Evolutionary conservation across 1,284 basidiomycete species (phyloP).

Genomic region (Leccinum ambiguum): DNA sequence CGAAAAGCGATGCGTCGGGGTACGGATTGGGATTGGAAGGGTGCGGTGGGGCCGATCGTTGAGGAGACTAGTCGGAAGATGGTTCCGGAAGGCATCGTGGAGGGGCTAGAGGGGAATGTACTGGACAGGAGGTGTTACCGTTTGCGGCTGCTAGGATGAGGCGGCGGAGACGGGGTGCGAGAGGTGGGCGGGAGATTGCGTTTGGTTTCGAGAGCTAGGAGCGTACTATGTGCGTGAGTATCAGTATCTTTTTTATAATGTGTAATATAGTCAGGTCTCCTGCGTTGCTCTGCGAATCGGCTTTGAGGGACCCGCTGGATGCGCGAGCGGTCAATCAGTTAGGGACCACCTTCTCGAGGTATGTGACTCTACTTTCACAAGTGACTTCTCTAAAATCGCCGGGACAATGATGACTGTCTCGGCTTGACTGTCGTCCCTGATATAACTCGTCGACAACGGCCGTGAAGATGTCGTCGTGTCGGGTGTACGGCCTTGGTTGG

Average conservation of each 20-base stretch:
- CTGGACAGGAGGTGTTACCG: slow-evolving; percentile 14
- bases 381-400: no score
- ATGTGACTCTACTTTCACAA: no score
- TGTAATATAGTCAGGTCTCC: not conserved
- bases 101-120: not conserved
- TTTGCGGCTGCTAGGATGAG: slow-evolving; percentile 29
- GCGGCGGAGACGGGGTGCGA: slow-evolving; percentile 20
- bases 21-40: slow-evolving; percentile 27
- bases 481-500: no score
- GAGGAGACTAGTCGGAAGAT: slow-evolving; percentile 22
- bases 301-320: not conserved
- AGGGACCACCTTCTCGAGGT: no score
- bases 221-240: not conserved
- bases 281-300: not conserved
- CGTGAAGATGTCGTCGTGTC: no score
- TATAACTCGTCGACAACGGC: no score
- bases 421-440: no score
- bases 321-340: no score
- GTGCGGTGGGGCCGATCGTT: slow-evolving; percentile 15
- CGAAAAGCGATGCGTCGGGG: slow-evolving; percentile 21
- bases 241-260: not conserved
- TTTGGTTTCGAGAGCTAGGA: slow-evolving; percentile 19
- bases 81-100: slow-evolving; percentile 18
- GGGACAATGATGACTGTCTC: no score
- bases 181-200: slow-evolving; percentile 23